Base-by-base conservation (phyloP, 2,329 filamentous ascomycete species). In the Fusarium sp. region DNA sequence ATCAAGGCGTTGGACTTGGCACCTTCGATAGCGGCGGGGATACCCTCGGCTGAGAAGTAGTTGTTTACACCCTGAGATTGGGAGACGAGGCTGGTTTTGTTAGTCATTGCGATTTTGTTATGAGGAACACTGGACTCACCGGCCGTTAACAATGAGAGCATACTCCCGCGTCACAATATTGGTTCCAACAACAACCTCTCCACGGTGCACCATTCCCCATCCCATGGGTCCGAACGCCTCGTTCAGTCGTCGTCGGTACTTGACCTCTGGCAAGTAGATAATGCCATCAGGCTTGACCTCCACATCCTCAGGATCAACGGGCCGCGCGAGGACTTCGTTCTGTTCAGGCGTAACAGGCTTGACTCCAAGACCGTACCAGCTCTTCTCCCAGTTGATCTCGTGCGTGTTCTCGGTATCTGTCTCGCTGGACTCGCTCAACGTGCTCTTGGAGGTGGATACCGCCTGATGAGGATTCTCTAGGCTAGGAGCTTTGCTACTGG, bases 261-360 rank as follows among this genome's bases (percentile, higher is more conserved):
- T 98, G 84, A 99, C 98, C 85, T 99, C 96, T 15, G 96, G 96
- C 61, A 99, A 84, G 79, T 98, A 99, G 63, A 98, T 84, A 72
- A 99, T 95, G 33, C 96, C 96, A 82, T 99, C 96, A 31, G 96
- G 95, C 84, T 99, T 99, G 77, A 99, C 92, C 84, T 99, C 96
- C 57, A 99, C 90, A 80, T 98, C 95, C 47, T 90, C 86, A 1
- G 87, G 82, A 55, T 89, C 82, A 15, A 97, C 78, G 3, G 90
- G 89, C 58, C 87, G 84, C 66, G 92, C 86, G 46, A 98, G 85
- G 21, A 93, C 85, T 18, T 89, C 85, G 12, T 88, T 86, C 54
- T 91, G 87, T 79, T 94, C 91, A 44, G 88, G 82, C 6, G 89
- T 84, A 79, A 97, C 97, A 0, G 93, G 86, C 33, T 84, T 83